Evolutionary conservation across 805 yeast species (phyloP).

Genomic region (Ogataea polymorpha): DNA sequence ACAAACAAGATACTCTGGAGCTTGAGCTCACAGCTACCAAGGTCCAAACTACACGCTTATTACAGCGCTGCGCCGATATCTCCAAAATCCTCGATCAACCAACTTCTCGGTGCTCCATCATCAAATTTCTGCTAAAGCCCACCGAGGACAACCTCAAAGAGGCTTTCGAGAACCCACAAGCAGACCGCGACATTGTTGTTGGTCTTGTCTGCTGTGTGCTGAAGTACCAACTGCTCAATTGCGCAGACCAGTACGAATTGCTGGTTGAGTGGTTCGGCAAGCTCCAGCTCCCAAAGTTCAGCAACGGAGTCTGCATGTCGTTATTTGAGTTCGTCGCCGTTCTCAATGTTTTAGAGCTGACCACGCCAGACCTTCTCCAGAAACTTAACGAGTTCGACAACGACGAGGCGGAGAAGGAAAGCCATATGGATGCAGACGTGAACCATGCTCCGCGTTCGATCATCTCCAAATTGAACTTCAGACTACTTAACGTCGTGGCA

Average conservation of each 20-base stretch:
- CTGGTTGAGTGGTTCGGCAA: slow-evolving; percentile 24
- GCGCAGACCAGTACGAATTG: slow-evolving; percentile 12
- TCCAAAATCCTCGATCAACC: background rate
- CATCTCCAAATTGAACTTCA: slow-evolving; percentile 26
- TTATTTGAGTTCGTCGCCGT: slow-evolving; percentile 28
- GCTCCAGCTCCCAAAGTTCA: slow-evolving; percentile 25
- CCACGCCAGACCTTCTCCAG: slow-evolving; percentile 16
- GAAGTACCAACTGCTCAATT: slow-evolving; percentile 24
- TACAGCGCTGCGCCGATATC: slow-evolving; percentile 2
- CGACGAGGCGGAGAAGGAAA: slow-evolving; percentile 1
- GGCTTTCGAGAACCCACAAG: slow-evolving; percentile 13
- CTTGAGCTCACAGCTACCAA: slow-evolving; percentile 6
- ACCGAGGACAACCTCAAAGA: slow-evolving; percentile 15
- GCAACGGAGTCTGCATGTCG: slow-evolving; percentile 23
- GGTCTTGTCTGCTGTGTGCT: slow-evolving; percentile 26
- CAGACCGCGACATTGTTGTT: slow-evolving; percentile 14
- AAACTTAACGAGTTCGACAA: slow-evolving; percentile 11
- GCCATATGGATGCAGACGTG: slow-evolving; percentile 7
- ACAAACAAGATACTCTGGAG: slow-evolving; percentile 1
- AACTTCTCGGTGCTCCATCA: slow-evolving; percentile 11
- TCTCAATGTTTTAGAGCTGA: slow-evolving; percentile 20
- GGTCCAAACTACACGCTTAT: slow-evolving; percentile 14
- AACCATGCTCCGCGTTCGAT: slow-evolving; percentile 8
- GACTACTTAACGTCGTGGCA: slow-evolving; percentile 27
- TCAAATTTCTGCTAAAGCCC: slow-evolving; percentile 23